Conservation (phyloP, 768 basidiomycete genomes). For the Sutorius australiensis region DNA sequence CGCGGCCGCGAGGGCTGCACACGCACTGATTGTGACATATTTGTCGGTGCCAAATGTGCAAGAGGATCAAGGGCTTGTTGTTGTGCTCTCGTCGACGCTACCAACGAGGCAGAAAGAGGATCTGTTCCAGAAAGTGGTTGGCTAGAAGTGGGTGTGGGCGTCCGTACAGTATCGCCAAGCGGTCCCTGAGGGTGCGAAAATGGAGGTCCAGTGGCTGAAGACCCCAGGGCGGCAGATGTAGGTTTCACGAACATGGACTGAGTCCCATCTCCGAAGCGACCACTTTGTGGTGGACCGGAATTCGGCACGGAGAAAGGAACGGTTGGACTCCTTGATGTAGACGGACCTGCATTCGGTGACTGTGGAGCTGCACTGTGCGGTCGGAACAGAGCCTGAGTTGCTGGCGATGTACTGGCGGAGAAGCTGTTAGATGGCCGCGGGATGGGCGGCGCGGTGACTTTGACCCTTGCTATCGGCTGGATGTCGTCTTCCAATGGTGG, state of each 20-base stretch:
- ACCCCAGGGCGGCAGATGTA: slow-evolving; percentile 34
- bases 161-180: slow-evolving; percentile 8
- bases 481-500: slow-evolving; percentile 62
- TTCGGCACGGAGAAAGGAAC: slow-evolving; percentile 28
- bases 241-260: slow-evolving; percentile 76
- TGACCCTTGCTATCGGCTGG: slow-evolving; percentile 24
- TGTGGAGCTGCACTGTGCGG: slow-evolving; percentile 39
- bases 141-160: slow-evolving; percentile 5
- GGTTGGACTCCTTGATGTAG: slow-evolving; percentile 26
- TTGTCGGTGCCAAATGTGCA: slow-evolving; percentile 53
- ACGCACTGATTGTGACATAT: slow-evolving; percentile 72
- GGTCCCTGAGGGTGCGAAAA: slow-evolving; percentile 27
- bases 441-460: slow-evolving; percentile 22
- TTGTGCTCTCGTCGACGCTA: slow-evolving; percentile 21
- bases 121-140: slow-evolving; percentile 18
- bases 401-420: slow-evolving; percentile 12
- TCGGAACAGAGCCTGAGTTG: slow-evolving; percentile 22
- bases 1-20: slow-evolving; percentile 67
- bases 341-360: slow-evolving; percentile 56
- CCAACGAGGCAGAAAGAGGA: slow-evolving; percentile 11
- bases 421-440: slow-evolving; percentile 21
- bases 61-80: slow-evolving; percentile 54
- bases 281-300: slow-evolving; percentile 54
- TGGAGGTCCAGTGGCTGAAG: slow-evolving; percentile 34
- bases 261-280: slow-evolving; percentile 68